Evolutionary conservation across 2,329 filamentous ascomycete species (phyloP), one percentile per base, ranked within the genome.

Genomic region (Sporothrix brasiliensis): DNA sequence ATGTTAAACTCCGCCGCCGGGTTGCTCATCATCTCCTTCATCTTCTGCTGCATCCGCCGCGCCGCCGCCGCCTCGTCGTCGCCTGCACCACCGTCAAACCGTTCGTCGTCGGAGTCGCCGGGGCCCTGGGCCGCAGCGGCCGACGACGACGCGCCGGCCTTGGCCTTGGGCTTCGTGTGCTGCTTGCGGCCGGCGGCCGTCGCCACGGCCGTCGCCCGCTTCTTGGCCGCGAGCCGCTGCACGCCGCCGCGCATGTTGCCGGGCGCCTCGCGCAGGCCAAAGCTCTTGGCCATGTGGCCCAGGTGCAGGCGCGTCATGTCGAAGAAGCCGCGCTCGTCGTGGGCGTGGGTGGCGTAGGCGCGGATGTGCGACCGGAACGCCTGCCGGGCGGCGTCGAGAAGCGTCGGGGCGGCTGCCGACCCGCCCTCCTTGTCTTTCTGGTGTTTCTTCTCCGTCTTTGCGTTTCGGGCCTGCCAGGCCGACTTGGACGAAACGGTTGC

Each of bases 211-310:
- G 66, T 65, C 4, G 67, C 73, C 4, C 69, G 71, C 16, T 71
- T 71, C 30, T 79, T 79, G 60, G 76, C 75, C 75, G 81, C 82
- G 72, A 76, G 76, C 68, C 79, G 83, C 77, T 85, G 74, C 80
- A 86, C 78, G 11, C 86, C 85, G 2, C 83, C 84, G 47, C 89
- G 89, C 69, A 99, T 96, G 66, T 92, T 91, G 5, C 91, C 91
- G 0, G 95, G 95, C 44, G 92, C 89, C 79, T 99, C 95, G 73
- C 96, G 86, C 74, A 99, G 82, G 1, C 90, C 95, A 78, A 97
- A 99, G 34, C 91, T 92, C 83, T 99, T 99, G 9, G 94, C 94
- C 74, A 95, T 83, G 83, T 99, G 95, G 3, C 95, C 95, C 9
- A 98, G 82, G 79, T 99, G 95, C 61, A 99, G 82, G 76, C 92